Conservation (phyloP, 345 rosid species). For the Carallia brachiata region DNA sequence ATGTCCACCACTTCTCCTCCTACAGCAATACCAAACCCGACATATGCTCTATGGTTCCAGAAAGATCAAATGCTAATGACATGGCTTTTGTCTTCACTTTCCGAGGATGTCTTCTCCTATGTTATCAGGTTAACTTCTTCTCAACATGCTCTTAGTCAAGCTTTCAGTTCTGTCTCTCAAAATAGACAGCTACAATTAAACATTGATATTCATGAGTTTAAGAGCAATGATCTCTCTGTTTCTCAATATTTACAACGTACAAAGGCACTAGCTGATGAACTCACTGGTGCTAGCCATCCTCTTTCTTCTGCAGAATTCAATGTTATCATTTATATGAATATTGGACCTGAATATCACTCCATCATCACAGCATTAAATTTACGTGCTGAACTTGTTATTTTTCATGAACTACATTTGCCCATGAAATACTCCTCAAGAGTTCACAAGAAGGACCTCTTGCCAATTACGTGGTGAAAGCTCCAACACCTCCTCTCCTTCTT, state of each 20-base stretch:
- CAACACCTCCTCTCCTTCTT: not conserved
- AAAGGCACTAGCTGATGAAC: not conserved
- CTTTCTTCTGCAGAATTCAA: not conserved
- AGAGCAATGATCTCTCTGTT: not conserved
- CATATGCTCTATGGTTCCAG: no score
- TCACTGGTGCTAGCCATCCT: not conserved
- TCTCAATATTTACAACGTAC: not conserved
- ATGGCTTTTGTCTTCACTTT: no score
- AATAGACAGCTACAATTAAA: not conserved
- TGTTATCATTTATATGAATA: not conserved
- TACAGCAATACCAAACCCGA: no score
- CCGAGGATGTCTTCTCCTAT: no score
- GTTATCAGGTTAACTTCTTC: no score
- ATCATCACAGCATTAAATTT: not conserved
- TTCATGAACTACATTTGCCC: not conserved
- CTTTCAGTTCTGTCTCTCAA: not conserved
- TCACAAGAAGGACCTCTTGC: not conserved
- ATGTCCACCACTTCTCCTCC: no score
- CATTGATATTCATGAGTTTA: not conserved
- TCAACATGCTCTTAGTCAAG: not conserved
- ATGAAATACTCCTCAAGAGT: not conserved
- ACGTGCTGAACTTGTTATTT: no score
- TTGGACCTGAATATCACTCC: not conserved
- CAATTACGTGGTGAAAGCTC: not conserved
- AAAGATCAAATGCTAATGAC: no score